Conservation (phyloP, 768 basidiomycete genomes). For the Ramaria rubella region DNA sequence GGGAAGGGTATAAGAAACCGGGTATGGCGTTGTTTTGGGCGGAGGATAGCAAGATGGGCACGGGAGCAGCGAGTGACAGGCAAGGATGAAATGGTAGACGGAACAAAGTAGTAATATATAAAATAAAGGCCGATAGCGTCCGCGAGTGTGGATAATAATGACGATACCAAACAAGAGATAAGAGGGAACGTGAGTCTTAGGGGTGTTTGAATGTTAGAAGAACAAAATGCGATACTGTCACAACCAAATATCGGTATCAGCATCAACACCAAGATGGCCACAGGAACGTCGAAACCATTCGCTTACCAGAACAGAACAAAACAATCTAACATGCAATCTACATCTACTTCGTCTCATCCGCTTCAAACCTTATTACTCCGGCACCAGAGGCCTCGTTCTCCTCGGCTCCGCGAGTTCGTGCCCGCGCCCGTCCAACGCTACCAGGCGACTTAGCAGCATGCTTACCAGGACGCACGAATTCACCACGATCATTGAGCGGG, state of each 20-base stretch:
- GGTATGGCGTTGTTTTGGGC: background rate
- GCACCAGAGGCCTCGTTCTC: background rate
- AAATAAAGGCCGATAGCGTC: background rate
- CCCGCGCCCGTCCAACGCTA: background rate
- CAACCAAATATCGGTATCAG: background rate
- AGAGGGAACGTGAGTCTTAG: background rate
- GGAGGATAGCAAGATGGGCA: background rate
- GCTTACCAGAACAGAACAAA: background rate
- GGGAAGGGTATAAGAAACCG: conserved; percentile 3
- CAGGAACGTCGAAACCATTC: too few species aligned
- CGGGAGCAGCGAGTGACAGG: background rate
- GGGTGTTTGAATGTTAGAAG: background rate
- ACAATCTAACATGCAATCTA: background rate
- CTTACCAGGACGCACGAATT: conserved; percentile 10
- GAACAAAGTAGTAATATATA: background rate
- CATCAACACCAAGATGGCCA: too few species aligned
- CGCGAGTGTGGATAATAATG: background rate
- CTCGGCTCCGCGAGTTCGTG: background rate
- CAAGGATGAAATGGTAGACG: background rate
- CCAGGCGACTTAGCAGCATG: background rate
- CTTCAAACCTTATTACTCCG: conserved; percentile 4
- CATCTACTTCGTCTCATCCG: background rate
- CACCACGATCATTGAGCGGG: conserved; percentile 8
- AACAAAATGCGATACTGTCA: background rate
- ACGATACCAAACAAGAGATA: background rate